These are phyloP conservation scores for Collariella sp. DNA, from an alignment of 495 filamentous ascomycete species.

Conservation along the genomic window DNA sequence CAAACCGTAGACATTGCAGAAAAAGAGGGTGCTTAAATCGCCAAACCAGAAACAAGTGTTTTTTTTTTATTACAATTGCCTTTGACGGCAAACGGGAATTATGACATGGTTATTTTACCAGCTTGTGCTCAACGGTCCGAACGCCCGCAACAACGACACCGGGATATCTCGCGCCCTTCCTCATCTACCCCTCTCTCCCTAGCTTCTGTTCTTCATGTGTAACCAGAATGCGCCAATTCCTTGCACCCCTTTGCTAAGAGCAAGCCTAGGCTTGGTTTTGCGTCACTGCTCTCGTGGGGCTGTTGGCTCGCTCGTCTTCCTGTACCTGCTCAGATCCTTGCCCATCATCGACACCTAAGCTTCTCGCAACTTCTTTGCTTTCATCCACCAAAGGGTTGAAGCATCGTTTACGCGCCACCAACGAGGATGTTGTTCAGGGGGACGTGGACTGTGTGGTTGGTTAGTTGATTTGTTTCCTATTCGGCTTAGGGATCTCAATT, in stretches of 20 bases:
- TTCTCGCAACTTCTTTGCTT: too few species aligned
- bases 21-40: neutral
- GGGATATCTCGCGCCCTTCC: constrained; percentile 5
- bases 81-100: constrained; percentile 1
- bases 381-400: too few species aligned
- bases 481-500: too few species aligned
- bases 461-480: neutral
- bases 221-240: too few species aligned
- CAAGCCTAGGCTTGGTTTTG: too few species aligned
- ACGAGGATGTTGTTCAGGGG: constrained; percentile 42
- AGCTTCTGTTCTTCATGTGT: neutral
- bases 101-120: neutral
- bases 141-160: neutral
- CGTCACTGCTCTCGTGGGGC: too few species aligned
- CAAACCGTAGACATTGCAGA: too few species aligned
- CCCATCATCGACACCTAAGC: too few species aligned
- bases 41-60: neutral
- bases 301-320: neutral
- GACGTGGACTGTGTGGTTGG: constrained; percentile 26
- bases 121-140: neutral
- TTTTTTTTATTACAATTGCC: constrained; percentile 1
- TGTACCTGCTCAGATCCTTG: too few species aligned
- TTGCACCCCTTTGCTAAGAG: too few species aligned
- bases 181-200: neutral
- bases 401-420: constrained; percentile 33